phyloP scores from a whole-genome alignment of 2,329 filamentous ascomycete species.

The Phialemonium atrogriseum region DNA sequence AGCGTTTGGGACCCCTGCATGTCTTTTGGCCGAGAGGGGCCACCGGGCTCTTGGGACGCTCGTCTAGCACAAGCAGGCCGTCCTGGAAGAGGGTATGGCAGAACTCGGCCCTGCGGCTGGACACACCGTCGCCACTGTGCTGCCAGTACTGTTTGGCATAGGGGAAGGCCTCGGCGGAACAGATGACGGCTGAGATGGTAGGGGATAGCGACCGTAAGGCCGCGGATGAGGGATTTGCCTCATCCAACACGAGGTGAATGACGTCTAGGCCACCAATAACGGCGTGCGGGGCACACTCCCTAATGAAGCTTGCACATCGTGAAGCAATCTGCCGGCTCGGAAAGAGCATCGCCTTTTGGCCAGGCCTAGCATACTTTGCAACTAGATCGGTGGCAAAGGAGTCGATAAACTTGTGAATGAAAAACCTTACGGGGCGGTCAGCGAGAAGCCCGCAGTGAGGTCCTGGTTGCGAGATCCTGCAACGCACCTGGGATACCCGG shows the following conservation, averaged over 20 bases:
- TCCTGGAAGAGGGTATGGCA: slow-evolving; percentile 69
- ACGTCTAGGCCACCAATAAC: slow-evolving; percentile 40
- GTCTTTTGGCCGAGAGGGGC: slow-evolving; percentile 24
- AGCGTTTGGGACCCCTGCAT: slow-evolving; percentile 69
- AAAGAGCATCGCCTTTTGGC: slow-evolving; percentile 72
- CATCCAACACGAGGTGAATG: slow-evolving; percentile 56
- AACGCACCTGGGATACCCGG: slow-evolving; percentile 75
- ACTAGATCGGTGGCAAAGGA: slow-evolving; percentile 63
- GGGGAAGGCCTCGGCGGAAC: slow-evolving; percentile 55
- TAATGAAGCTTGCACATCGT: slow-evolving; percentile 68
- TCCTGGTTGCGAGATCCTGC: no score
- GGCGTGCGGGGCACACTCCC: slow-evolving; percentile 45
- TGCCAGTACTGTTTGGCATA: slow-evolving; percentile 96
- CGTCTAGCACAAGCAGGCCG: slow-evolving; percentile 41
- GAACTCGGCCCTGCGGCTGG: slow-evolving; percentile 85
- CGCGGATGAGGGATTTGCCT: slow-evolving; percentile 40
- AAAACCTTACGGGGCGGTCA: slow-evolving; percentile 59
- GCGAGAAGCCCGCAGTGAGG: neutral
- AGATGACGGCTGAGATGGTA: slow-evolving; percentile 62
- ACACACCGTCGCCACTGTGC: slow-evolving; percentile 87
- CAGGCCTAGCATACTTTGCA: slow-evolving; percentile 50
- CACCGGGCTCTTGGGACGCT: slow-evolving; percentile 15
- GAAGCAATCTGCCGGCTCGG: slow-evolving; percentile 62
- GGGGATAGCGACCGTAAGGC: slow-evolving; percentile 48
- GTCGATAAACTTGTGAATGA: slow-evolving; percentile 77